phyloP scores from a whole-genome alignment of 257 asterid species.

The Nicotiana otophora region DNA sequence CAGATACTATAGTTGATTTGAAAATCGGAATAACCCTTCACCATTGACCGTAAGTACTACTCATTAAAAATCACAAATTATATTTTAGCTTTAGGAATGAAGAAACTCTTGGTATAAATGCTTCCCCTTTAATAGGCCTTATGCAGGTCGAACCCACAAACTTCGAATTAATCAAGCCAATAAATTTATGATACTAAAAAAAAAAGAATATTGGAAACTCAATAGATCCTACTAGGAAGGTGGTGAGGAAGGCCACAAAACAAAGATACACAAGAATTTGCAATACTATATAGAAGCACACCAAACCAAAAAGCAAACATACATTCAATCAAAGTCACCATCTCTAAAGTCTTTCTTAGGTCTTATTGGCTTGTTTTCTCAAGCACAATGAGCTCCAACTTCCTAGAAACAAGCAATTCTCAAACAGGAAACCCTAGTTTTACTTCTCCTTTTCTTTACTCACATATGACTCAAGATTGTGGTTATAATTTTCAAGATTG shows the following conservation, averaged over 20 bases:
- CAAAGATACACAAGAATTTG: conserved; percentile 2
- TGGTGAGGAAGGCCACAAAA: conserved; percentile 11
- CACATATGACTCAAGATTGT: not conserved
- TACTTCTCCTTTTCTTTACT: not conserved
- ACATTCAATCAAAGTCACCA: not conserved
- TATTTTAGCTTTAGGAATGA: too few relatives aligned
- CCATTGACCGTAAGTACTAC: too few relatives aligned
- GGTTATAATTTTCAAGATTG: not conserved
- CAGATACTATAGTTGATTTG: too few relatives aligned
- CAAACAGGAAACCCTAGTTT: not conserved
- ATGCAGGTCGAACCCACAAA: not conserved
- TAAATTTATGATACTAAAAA: not conserved
- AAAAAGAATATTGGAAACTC: conserved; percentile 4
- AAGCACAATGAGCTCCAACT: not conserved
- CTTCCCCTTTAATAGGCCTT: not conserved
- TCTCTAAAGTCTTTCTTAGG: not conserved
- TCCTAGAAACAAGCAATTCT: conserved; percentile 6
- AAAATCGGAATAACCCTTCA: too few relatives aligned
- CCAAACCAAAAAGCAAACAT: not conserved
- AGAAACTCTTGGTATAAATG: too few relatives aligned
- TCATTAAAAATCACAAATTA: too few relatives aligned
- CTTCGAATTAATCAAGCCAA: not conserved
- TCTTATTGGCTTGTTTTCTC: not conserved
- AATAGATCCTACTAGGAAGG: conserved; percentile 19
- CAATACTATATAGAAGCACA: not conserved